Evolutionary conservation across 176 grass and related monocot species (phyloP).

Genomic region (Paspalum notatum): DNA sequence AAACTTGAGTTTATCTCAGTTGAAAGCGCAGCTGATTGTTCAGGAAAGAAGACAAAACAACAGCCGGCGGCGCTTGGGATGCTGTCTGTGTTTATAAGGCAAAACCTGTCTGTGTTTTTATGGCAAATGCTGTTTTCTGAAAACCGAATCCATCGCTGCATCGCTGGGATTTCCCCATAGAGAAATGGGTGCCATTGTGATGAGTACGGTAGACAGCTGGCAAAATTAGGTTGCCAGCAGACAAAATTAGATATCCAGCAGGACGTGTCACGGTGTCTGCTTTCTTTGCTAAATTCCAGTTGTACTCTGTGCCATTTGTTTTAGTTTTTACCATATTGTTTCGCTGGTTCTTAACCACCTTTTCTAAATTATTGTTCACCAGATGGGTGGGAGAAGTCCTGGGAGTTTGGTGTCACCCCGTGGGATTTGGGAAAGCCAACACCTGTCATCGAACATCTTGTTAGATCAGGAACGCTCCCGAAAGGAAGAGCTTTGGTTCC

Average conservation of each 20-base stretch:
- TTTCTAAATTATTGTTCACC: conserved; percentile 17
- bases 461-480: conserved; percentile 65
- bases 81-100: not conserved
- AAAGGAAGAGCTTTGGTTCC: conserved; percentile 86
- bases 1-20: not conserved
- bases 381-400: conserved; percentile 86
- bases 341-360: not conserved
- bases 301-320: not conserved
- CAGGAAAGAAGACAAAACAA: not conserved
- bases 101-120: not conserved
- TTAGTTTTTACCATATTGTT: not conserved
- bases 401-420: conserved; percentile 70
- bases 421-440: conserved; percentile 87
- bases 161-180: not conserved
- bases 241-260: not conserved
- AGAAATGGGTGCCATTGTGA: not conserved
- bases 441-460: conserved; percentile 62
- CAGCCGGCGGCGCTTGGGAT: not conserved
- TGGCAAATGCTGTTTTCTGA: not conserved
- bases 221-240: not conserved
- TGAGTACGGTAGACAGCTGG: not conserved
- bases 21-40: not conserved
- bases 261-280: not conserved
- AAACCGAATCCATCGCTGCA: not conserved
- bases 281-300: not conserved